Base-by-base conservation (phyloP, 345 rosid genomes). In the Brassica cretica region DNA sequence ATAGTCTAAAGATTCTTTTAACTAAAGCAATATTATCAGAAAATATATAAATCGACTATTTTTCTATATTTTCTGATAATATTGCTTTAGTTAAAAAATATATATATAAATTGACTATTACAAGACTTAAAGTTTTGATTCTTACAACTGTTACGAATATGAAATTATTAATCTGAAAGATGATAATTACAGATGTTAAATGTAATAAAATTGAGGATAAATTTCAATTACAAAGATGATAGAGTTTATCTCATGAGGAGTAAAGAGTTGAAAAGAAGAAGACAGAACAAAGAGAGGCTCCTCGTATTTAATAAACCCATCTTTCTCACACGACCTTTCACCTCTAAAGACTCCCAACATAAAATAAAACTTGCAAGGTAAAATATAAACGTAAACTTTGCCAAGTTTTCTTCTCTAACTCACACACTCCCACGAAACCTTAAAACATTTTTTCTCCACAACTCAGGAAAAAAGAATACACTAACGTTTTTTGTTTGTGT, bases 291-390 rank as follows among this genome's bases (percentile, higher is more conserved):
- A 74, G 53, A 64, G 68, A 75, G 85, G 89, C 89, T 87, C 86
- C 86, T 72, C 59, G 33, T 84, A 86, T 87, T 89, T 86, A 88
- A 78, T 84, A 77, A 77, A 44, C 73, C 80, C 90, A 82, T 84
- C 82, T 85, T 76, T 59, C 71, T 84, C 89, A 80, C 88, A 80
- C 84, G 78, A 73, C 77, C 85, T 86, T 83, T 80, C 85, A 71
- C 77, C 77, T 76, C 77, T 73, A 70, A 35, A 66, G 58, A 30
- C 46, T 74, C 65, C 51, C 25, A 11, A 58, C 19, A 46, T 1
- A 25, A 44, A 21, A 60, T 60, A 33, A 64, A 33, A 21, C 24
- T 18, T 29, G 1, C 59, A 68, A 9, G 72, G 24, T 1, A 18
- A 37, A 41, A 66, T 18, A 39, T 19, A 72, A 72, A 78, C 81